Base-by-base conservation (phyloP, 169 alveolate genomes). In the Amoebophrya sp. region DNA sequence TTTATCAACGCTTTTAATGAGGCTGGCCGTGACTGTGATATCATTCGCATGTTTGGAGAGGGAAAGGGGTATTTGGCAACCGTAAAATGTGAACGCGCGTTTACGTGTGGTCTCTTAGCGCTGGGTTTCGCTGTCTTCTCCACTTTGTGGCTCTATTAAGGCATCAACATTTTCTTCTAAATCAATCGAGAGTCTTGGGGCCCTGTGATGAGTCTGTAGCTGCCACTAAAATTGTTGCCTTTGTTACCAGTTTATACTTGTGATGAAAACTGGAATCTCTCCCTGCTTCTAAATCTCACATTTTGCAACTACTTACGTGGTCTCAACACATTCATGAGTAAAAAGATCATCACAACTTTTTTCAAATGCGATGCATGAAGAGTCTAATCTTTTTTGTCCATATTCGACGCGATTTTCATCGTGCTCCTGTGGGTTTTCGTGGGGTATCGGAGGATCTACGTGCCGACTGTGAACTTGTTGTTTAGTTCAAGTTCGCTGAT, bases 1-100 rank as follows among this genome's bases (percentile, higher is more conserved):
- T 77, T 77, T 24, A 33, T 77, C 41, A 77, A 77, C 41, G 89
- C 89, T 41, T 33, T 77, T 41, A 77, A 77, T 41, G 89, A 77
- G 36, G 41, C 89, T 34, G 89, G 41, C 12, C 89, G 89, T 0
- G 89, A 77, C 89, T 24, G 41, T 41, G 89, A 77, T 24, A 33
- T 77, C 0, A n/a, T n/a, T 24, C 89, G 89, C 40, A n/a, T 77
- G 89, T 33, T 77, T n/a, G 41, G 41, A 24, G 41, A 33, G 41
- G 89, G 89, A 18, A 24, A 77, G 89, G 89, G 89, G 2, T 77
- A n/a, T 24, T 24, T n/a, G 0, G 89, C 89, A 1, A 77, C 89
- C 10, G 41, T n/a, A 24, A 77, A 77, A 41, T 77, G 89, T 18
- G 65, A 65, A 26, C 18, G n/a, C 3, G 83, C 83, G 36, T 65